phyloP scores from a whole-genome alignment of 306 rosid genomes.

The Clitoria ternatea region DNA sequence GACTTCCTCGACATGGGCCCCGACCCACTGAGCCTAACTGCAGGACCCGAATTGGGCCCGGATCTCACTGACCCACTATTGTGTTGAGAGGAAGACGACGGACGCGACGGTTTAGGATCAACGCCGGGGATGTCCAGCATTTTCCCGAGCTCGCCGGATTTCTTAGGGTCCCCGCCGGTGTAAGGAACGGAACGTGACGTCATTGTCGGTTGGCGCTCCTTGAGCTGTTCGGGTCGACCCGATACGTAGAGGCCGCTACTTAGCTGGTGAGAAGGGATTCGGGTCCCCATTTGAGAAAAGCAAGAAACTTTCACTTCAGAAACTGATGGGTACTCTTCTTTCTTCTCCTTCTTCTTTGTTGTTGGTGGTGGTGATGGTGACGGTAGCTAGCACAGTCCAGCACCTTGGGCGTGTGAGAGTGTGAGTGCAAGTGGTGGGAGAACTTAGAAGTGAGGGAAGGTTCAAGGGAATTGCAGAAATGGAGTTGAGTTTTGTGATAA shows the following conservation, averaged over 20 bases:
- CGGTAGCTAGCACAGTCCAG: neutral
- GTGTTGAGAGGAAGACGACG: slow-evolving; percentile 69
- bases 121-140: slow-evolving; percentile 73
- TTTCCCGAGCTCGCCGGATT: slow-evolving; percentile 88
- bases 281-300: slow-evolving; percentile 57
- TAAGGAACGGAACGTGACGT: slow-evolving; percentile 79
- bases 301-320: neutral
- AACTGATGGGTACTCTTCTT: neutral
- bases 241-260: slow-evolving; percentile 88
- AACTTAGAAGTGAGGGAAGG: neutral
- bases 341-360: neutral
- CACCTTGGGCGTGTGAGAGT: slow-evolving; percentile 5
- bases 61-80: slow-evolving; percentile 76
- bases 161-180: slow-evolving; percentile 94
- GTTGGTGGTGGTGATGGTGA: neutral
- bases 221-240: slow-evolving; percentile 79
- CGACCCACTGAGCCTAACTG: slow-evolving; percentile 44
- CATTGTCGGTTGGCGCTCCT: slow-evolving; percentile 84
- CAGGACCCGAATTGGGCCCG: slow-evolving; percentile 71
- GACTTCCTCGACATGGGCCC: slow-evolving; percentile 54
- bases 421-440: slow-evolving; percentile 21
- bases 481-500: slow-evolving; percentile 30
- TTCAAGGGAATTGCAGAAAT: slow-evolving; percentile 37
- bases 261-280: slow-evolving; percentile 88
- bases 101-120: slow-evolving; percentile 47